Conservation (phyloP, 306 rosid genomes). For the Prunus davidiana region DNA sequence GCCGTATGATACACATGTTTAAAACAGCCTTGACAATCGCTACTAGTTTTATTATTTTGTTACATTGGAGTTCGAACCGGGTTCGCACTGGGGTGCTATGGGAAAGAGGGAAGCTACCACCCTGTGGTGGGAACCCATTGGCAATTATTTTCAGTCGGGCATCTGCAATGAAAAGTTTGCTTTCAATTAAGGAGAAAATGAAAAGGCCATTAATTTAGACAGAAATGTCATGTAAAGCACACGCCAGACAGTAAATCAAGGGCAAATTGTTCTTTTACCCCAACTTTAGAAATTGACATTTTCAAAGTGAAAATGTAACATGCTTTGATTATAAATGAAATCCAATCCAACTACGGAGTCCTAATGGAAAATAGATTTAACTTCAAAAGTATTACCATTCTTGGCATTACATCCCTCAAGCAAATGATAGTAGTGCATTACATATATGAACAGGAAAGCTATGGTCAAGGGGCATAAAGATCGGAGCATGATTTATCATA, state of each 20-base stretch:
- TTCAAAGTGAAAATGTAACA: no score
- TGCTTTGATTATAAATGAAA: neutral
- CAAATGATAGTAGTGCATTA: neutral
- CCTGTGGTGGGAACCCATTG: no score
- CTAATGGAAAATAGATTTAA: neutral
- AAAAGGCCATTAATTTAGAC: neutral
- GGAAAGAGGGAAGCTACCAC: no score
- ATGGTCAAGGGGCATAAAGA: neutral
- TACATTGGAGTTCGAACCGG: no score
- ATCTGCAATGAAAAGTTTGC: neutral
- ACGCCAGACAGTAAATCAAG: neutral
- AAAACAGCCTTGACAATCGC: no score
- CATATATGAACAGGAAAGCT: neutral
- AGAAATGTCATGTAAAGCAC: neutral
- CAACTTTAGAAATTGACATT: no score
- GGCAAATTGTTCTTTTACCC: neutral
- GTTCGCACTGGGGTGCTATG: no score
- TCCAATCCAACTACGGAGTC: neutral
- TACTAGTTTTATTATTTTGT: no score
- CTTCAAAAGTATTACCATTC: neutral
- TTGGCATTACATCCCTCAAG: neutral
- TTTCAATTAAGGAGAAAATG: neutral
- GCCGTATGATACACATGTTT: no score
- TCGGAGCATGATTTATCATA: constrained; percentile 2
- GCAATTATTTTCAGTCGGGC: neutral